Evolutionary conservation across 345 rosid species (phyloP).

Genomic region (Zanthoxylum bungeanum): DNA sequence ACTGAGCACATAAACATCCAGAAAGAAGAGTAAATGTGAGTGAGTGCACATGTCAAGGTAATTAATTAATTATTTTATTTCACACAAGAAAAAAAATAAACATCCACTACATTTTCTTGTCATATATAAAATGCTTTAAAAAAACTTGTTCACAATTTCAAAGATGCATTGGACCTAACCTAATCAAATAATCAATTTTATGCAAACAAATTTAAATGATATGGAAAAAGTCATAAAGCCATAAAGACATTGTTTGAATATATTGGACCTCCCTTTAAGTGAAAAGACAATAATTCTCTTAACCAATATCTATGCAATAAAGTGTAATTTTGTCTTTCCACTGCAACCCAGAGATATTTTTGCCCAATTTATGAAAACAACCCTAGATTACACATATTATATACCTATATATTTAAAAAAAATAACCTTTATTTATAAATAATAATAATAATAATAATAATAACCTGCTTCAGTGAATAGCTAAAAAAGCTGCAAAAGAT

Average conservation of each 20-base stretch:
- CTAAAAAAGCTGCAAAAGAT: slow-evolving; percentile 17
- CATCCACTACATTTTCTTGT: too few species aligned
- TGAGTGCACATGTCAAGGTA: slow-evolving; percentile 9
- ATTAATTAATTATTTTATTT: slow-evolving; percentile 4
- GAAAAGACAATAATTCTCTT: slow-evolving; percentile 39
- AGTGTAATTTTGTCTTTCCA: slow-evolving; percentile 25
- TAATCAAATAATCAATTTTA: neutral
- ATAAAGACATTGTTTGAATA: too few species aligned
- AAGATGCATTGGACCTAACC: neutral
- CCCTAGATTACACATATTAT: too few species aligned
- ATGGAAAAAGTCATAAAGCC: slow-evolving; percentile 10
- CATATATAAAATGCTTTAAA: too few species aligned
- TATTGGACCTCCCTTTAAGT: slow-evolving; percentile 17
- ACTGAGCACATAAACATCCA: neutral
- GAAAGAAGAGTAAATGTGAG: neutral
- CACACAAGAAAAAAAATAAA: neutral
- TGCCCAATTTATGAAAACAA: slow-evolving; percentile 25
- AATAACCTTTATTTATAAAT: too few species aligned
- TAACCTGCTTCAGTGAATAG: slow-evolving; percentile 2
- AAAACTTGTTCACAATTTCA: neutral
- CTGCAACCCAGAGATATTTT: slow-evolving; percentile 11
- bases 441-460: too few species aligned
- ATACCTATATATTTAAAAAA: slow-evolving; percentile 29
- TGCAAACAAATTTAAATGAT: neutral
- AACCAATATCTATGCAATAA: slow-evolving; percentile 18